phyloP scores from a whole-genome alignment of 2,329 filamentous ascomycete genomes.

The Rachicladosporium sp. region DNA sequence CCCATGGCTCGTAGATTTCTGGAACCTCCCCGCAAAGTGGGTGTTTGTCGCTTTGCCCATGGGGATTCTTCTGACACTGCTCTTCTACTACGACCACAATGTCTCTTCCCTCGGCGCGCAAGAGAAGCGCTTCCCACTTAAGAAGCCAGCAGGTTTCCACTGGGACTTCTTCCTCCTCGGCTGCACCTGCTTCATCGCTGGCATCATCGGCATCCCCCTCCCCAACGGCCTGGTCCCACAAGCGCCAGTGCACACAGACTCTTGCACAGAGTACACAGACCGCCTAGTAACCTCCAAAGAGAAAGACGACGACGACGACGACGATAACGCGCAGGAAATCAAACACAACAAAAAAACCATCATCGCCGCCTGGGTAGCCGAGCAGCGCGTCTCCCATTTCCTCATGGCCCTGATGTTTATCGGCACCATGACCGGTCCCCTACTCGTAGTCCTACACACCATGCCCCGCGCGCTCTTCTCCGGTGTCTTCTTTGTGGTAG shows the following conservation, averaged over 20 bases:
- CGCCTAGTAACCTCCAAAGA: constrained; percentile 31
- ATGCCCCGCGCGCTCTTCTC: constrained; percentile 44
- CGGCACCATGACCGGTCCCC: constrained; percentile 45
- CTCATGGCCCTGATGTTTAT: constrained; percentile 42
- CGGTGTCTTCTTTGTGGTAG: constrained; percentile 48
- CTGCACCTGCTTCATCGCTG: constrained; percentile 42
- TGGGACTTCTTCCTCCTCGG: constrained; percentile 50
- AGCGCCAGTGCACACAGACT: constrained; percentile 48
- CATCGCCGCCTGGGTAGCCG: constrained; percentile 37
- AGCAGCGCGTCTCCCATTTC: constrained; percentile 45
- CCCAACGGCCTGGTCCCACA: constrained; percentile 49
- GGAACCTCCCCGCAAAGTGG: constrained; percentile 40
- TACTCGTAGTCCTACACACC: constrained; percentile 40
- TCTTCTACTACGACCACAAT: constrained; percentile 47
- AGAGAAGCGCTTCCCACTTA: constrained; percentile 42
- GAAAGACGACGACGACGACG: constrained; percentile 28
- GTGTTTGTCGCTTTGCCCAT: constrained; percentile 43
- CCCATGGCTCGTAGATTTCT: constrained; percentile 40
- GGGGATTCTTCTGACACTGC: constrained; percentile 39
- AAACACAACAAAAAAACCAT: constrained; percentile 34
- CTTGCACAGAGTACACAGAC: constrained; percentile 31
- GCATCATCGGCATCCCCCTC: constrained; percentile 44
- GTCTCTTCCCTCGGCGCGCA: constrained; percentile 46
- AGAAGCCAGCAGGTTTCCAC: constrained; percentile 48
- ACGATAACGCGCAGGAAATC: constrained; percentile 18